Percentiles rank a stretch among this genome's conserved stretches.
These are phyloP conservation scores for Iris macrosiphon DNA, from an alignment of 106 monocot species.

Conservation along the genomic window DNA sequence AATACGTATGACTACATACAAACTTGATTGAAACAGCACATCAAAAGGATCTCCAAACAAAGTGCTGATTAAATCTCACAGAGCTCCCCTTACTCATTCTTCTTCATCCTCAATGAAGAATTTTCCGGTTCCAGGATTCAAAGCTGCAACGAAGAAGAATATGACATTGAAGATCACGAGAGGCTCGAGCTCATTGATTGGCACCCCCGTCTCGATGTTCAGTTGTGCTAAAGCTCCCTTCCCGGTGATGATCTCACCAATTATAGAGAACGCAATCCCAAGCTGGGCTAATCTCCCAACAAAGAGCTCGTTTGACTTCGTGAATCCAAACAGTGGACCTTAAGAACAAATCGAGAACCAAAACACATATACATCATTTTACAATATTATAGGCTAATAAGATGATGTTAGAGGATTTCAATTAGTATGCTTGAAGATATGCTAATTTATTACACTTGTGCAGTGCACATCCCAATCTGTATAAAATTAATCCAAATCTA, in stretches of 20 bases:
- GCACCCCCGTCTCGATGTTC: conserved; percentile 96
- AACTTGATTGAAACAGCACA: too few species aligned
- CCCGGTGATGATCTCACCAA: conserved; percentile 92
- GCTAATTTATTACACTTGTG: too few species aligned
- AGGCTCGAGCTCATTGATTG: conserved; percentile 80
- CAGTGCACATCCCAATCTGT: too few species aligned
- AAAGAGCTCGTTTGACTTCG: conserved; percentile 96
- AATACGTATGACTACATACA: too few species aligned
- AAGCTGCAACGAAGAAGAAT: conserved; percentile 94
- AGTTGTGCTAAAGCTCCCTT: conserved; percentile 91
- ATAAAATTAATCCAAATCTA: background rate
- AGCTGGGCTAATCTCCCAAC: conserved; percentile 89
- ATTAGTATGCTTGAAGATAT: too few species aligned
- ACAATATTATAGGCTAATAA: background rate
- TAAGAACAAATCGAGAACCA: background rate
- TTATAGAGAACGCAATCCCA: conserved; percentile 89
- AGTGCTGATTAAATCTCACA: too few species aligned
- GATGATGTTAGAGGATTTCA: background rate
- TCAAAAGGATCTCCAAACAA: too few species aligned
- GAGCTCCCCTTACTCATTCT: conserved; percentile 20
- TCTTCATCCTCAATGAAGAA: conserved; percentile 71
- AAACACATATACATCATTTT: background rate
- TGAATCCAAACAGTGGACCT: conserved; percentile 94
- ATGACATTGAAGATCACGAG: conserved; percentile 75
- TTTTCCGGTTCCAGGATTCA: conserved; percentile 83